A percentile compares a stretch with the other conserved stretches of the same genome.
Evolutionary conservation across 495 filamentous ascomycete genomes (phyloP).

Genomic region (Barbatosphaeria neglecta): DNA sequence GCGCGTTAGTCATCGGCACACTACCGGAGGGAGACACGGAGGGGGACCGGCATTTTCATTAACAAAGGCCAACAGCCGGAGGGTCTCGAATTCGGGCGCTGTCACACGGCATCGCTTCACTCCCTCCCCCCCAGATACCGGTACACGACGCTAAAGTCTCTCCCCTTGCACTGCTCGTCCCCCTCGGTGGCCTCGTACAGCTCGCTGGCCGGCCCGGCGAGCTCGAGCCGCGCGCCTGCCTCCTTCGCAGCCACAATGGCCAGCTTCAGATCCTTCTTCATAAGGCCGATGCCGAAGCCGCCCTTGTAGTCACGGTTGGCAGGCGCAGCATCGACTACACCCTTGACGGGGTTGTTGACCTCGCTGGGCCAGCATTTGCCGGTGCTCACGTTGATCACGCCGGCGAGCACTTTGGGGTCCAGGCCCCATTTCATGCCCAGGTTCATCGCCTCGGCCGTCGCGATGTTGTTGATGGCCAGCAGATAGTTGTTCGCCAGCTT

Average conservation of each 20-base stretch:
- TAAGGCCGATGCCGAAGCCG: constrained; percentile 73
- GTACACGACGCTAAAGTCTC: constrained; percentile 82
- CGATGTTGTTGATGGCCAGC: constrained; percentile 84
- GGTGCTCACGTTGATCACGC: constrained; percentile 74
- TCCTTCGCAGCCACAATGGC: constrained; percentile 63
- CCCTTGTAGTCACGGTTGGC: constrained; percentile 64
- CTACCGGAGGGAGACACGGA: no score
- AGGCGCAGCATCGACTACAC: constrained; percentile 63
- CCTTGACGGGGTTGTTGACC: constrained; percentile 84
- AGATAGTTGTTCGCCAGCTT: constrained; percentile 95
- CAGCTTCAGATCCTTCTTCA: constrained; percentile 72
- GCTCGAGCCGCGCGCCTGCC: constrained; percentile 50
- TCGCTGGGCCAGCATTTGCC: constrained; percentile 88
- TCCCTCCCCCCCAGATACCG: constrained; percentile 51
- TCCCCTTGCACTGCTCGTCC: constrained; percentile 49
- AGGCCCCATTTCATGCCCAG: constrained; percentile 76
- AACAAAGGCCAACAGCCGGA: background rate
- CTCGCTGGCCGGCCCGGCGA: constrained; percentile 51
- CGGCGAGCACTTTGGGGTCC: constrained; percentile 64
- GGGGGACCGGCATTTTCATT: no score
- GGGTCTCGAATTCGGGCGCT: no score
- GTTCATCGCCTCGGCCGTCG: constrained; percentile 87
- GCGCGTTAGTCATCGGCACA: no score
- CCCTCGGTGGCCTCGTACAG: constrained; percentile 57
- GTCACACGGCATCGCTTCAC: constrained; percentile 7